Evolutionary conservation across 306 rosid genomes (phyloP).

Genomic region (Gleditsia sinensis): DNA sequence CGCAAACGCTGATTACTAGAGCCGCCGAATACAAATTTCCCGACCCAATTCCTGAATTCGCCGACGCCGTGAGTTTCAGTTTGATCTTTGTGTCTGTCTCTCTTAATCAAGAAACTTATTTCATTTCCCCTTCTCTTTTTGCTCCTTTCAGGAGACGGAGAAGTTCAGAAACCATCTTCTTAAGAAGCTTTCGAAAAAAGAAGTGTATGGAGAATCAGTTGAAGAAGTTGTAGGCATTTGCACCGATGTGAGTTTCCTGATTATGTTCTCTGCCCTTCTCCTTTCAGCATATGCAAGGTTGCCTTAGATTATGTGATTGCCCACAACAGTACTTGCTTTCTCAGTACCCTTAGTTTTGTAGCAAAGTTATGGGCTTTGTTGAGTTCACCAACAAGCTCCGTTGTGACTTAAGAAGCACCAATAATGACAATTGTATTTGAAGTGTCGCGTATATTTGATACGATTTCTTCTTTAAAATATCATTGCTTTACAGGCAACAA

Average conservation of each 20-base stretch:
- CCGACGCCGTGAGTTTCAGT: conserved; percentile 59
- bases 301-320: conserved; percentile 20
- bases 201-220: conserved; percentile 62
- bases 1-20: conserved; percentile 24
- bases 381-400: background rate
- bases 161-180: conserved; percentile 70
- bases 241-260: conserved; percentile 60
- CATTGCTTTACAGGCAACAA: no score
- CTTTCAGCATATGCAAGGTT: background rate
- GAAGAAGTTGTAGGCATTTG: conserved; percentile 77
- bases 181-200: conserved; percentile 71
- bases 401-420: no score
- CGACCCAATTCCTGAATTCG: conserved; percentile 93
- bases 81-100: background rate
- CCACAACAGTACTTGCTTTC: background rate
- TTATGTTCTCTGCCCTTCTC: background rate
- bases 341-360: background rate
- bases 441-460: no score
- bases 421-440: no score
- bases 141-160: conserved; percentile 62
- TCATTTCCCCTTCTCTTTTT: background rate
- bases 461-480: no score
- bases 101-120: background rate
- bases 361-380: background rate
- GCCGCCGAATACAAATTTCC: conserved; percentile 90